Percentiles rank a stretch among this genome's conserved stretches.
Conservation (phyloP, 768 basidiomycete genomes). For the Cytidiella melzeri region DNA sequence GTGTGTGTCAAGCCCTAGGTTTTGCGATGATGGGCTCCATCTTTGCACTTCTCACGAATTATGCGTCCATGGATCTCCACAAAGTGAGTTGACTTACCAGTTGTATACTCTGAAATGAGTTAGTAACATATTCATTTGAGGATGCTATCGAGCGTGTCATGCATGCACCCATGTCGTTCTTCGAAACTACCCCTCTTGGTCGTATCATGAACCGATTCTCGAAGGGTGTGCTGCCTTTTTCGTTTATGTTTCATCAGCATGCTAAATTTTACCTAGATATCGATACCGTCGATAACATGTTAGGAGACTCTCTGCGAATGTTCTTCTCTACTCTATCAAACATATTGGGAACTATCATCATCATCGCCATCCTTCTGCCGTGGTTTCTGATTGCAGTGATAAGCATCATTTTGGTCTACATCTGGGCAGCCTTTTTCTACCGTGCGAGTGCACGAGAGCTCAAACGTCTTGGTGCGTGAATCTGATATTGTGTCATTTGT, state of each 20-base stretch:
- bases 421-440: conserved; percentile 75
- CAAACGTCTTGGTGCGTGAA: conserved; percentile 39
- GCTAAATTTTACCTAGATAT: conserved; percentile 46
- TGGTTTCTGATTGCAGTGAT: conserved; percentile 80
- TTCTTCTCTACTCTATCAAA: conserved; percentile 54
- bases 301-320: conserved; percentile 74
- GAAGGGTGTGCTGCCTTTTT: conserved; percentile 41
- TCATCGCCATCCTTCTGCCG: conserved; percentile 72
- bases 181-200: conserved; percentile 83
- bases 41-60: conserved; percentile 66
- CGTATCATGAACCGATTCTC: conserved; percentile 89
- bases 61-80: conserved; percentile 69
- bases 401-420: conserved; percentile 53
- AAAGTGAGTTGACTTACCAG: conserved; percentile 35
- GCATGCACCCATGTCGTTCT: conserved; percentile 86
- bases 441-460: conserved; percentile 81
- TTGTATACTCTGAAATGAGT: background rate
- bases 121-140: conserved; percentile 24
- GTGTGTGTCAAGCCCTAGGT: conserved; percentile 61
- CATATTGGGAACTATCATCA: conserved; percentile 70
- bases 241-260: conserved; percentile 8
- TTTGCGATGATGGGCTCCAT: conserved; percentile 62
- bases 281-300: conserved; percentile 72
- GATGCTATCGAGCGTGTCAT: conserved; percentile 63
- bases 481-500: background rate